These are phyloP conservation scores for Nepenthes mirabilis DNA, from an alignment of 148 eudicot species.

Conservation along the genomic window DNA sequence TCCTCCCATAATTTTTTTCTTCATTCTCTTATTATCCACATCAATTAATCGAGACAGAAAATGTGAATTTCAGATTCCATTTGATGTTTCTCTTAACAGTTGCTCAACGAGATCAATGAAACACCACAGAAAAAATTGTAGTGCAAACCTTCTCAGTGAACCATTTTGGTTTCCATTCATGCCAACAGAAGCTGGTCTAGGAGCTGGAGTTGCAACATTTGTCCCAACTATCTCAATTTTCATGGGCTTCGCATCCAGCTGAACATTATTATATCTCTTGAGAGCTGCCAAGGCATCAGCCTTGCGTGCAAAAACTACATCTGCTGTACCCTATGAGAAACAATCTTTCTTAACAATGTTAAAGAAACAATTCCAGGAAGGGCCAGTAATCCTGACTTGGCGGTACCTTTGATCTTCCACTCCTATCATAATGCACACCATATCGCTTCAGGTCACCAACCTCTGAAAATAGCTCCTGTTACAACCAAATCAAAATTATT, in stretches of 20 bases:
- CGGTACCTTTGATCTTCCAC: conserved; percentile 79
- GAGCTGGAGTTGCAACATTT: conserved; percentile 4
- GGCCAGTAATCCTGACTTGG: background rate
- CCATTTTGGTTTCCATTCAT: background rate
- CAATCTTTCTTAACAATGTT: background rate
- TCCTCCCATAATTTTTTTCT: no score
- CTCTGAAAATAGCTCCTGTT: conserved; percentile 77
- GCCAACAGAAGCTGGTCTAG: conserved; percentile 3
- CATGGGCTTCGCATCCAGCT: conserved; percentile 93
- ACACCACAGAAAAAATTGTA: background rate
- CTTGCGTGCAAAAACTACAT: conserved; percentile 57
- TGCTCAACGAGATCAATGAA: no score
- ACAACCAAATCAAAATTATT: conserved; percentile 6
- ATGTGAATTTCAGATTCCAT: no score
- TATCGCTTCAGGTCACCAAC: conserved; percentile 70
- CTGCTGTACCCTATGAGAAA: conserved; percentile 69
- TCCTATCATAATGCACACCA: conserved; percentile 57
- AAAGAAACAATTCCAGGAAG: background rate
- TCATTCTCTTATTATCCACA: no score
- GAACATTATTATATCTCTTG: conserved; percentile 77
- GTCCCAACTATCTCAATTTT: conserved; percentile 57
- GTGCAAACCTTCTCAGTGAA: background rate
- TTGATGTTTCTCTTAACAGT: no score
- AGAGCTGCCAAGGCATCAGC: conserved; percentile 75
- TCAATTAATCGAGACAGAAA: no score